A percentile compares a stretch with the other conserved stretches of the same genome.
Evolutionary conservation across 371 early-diverging fungal species (phyloP).

Genomic region (Mortierella sp.): DNA sequence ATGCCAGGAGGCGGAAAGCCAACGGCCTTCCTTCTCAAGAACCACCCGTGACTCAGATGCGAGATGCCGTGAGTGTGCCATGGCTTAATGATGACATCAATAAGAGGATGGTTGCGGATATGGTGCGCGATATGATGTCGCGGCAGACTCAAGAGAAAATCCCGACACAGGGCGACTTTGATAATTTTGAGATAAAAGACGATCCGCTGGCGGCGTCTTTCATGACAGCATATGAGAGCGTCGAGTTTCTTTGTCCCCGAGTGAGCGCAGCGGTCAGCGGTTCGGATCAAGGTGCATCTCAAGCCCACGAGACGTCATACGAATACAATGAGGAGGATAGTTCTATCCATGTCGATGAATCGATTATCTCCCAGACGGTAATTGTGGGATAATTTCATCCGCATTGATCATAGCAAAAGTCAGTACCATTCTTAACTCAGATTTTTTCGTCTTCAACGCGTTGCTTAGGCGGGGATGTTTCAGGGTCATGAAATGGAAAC

Average conservation of each 20-base stretch:
- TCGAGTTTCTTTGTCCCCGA: conserved; percentile 32
- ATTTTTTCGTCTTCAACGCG: background rate
- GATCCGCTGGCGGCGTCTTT: conserved; percentile 21
- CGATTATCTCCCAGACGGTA: conserved; percentile 45
- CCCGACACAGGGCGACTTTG: conserved; percentile 34
- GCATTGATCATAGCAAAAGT: background rate
- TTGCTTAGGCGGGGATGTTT: conserved; percentile 13
- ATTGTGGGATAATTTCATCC: background rate
- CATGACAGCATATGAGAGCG: conserved; percentile 40
- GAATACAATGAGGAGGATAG: conserved; percentile 35
- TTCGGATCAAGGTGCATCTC: background rate
- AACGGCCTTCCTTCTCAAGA: conserved; percentile 48
- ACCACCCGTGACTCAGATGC: conserved; percentile 35
- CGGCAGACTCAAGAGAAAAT: conserved; percentile 24
- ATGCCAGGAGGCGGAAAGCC: conserved; percentile 51
- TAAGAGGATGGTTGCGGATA: conserved; percentile 31
- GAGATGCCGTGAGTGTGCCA: conserved; percentile 27
- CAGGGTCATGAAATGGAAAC: conserved; percentile 18
- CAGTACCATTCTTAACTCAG: background rate
- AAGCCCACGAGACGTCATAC: conserved; percentile 22
- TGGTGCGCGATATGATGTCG: conserved; percentile 38
- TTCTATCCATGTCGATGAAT: conserved; percentile 42
- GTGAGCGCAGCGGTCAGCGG: conserved; percentile 2
- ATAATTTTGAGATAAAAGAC: conserved; percentile 10
- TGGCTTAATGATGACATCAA: conserved; percentile 45